phyloP scores from a whole-genome alignment of 139 green algal species.

The Pseudopediastrum boryanum region DNA sequence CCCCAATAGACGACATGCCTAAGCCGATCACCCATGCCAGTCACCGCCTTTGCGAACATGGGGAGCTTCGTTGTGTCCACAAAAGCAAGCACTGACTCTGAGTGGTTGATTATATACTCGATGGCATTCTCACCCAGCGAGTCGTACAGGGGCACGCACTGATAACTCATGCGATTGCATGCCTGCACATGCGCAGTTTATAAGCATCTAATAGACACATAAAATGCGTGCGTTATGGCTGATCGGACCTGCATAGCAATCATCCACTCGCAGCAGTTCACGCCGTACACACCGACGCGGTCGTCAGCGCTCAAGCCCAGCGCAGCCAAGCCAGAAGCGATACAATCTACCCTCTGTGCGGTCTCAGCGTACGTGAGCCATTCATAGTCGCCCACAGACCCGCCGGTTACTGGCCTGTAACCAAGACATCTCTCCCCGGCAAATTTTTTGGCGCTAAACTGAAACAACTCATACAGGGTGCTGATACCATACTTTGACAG shows the following conservation, averaged over 20 bases:
- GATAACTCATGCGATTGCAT: slow-evolving; percentile 79
- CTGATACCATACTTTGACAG: slow-evolving; percentile 53
- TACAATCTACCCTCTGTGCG: slow-evolving; percentile 39
- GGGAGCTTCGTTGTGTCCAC: slow-evolving; percentile 71
- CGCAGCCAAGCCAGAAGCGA: slow-evolving; percentile 46
- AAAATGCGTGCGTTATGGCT: neutral
- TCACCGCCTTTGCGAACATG: slow-evolving; percentile 65
- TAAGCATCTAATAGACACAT: neutral
- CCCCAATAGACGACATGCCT: slow-evolving; percentile 88
- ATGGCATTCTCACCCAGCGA: slow-evolving; percentile 86
- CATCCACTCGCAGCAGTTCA: slow-evolving; percentile 94
- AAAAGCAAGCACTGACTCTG: slow-evolving; percentile 56
- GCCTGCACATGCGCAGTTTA: slow-evolving; percentile 58
- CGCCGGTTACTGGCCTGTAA: slow-evolving; percentile 57
- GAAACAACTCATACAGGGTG: slow-evolving; percentile 84
- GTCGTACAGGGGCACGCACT: slow-evolving; percentile 94
- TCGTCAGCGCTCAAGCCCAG: slow-evolving; percentile 29
- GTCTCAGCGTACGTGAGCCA: slow-evolving; percentile 55
- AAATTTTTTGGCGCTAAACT: slow-evolving; percentile 42
- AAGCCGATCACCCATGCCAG: slow-evolving; percentile 55
- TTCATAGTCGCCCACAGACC: slow-evolving; percentile 31
- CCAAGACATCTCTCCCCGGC: slow-evolving; percentile 53
- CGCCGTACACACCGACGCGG: slow-evolving; percentile 74
- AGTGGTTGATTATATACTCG: slow-evolving; percentile 91
- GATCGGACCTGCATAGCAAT: slow-evolving; percentile 82